These are phyloP conservation scores for Sesbania bispinosa DNA, from an alignment of 306 rosid species.

Conservation along the genomic window DNA sequence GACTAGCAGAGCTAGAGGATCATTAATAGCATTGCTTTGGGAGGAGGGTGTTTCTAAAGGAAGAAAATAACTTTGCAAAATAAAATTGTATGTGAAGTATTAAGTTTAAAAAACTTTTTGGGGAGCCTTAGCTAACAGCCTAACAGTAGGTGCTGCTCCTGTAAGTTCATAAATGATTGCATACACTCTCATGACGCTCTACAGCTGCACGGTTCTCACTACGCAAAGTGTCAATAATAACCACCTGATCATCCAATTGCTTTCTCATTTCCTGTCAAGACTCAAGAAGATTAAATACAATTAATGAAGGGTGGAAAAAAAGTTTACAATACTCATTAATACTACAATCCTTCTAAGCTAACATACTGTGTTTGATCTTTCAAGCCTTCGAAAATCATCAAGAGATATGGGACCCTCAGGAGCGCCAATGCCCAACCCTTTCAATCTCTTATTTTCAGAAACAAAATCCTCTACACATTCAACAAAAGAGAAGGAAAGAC, in stretches of 20 bases:
- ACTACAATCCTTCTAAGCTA: conserved; percentile 12
- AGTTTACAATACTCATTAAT: background rate
- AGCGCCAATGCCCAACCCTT: conserved; percentile 95
- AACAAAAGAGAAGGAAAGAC: background rate
- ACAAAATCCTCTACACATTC: conserved; percentile 50
- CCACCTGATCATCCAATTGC: conserved; percentile 83
- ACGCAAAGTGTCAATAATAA: conserved; percentile 55
- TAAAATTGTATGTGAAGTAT: background rate
- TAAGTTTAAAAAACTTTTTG: background rate
- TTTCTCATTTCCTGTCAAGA: conserved; percentile 80
- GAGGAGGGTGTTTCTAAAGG: background rate
- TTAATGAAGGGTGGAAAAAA: background rate
- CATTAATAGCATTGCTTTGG: background rate
- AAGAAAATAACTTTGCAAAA: background rate
- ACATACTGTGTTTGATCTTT: conserved; percentile 75
- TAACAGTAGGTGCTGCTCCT: background rate
- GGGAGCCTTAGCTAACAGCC: background rate
- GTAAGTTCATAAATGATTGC: conserved; percentile 21
- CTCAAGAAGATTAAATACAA: background rate
- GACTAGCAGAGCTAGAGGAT: background rate
- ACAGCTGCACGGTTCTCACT: conserved; percentile 55
- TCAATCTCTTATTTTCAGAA: conserved; percentile 76
- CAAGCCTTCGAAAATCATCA: conserved; percentile 97
- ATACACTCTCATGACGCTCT: conserved; percentile 71
- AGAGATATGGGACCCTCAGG: conserved; percentile 96